Conservation (phyloP, 2,329 filamentous ascomycete genomes). For the Penicillium sp. region DNA sequence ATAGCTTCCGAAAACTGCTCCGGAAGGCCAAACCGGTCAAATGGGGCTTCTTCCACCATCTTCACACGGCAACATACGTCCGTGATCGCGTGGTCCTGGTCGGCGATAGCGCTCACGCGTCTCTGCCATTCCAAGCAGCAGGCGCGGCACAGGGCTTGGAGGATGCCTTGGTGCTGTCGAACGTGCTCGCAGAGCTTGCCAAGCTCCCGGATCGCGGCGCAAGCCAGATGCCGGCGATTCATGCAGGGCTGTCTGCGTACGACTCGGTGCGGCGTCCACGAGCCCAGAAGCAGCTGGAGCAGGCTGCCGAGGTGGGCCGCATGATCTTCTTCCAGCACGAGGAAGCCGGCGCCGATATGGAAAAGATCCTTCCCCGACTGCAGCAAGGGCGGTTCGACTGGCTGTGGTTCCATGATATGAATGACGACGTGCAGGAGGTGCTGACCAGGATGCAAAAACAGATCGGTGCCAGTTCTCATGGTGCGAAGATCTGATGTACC, state of each 20-base stretch:
- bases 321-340: slow-evolving; percentile 18
- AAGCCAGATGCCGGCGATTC: neutral
- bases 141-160: slow-evolving; percentile 43
- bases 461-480: neutral
- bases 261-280: slow-evolving; percentile 11
- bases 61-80: slow-evolving; percentile 35
- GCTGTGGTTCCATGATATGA: slow-evolving; percentile 18
- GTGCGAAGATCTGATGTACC: too few relatives aligned
- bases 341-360: slow-evolving; percentile 13
- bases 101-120: slow-evolving; percentile 42
- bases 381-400: slow-evolving; percentile 13
- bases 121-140: slow-evolving; percentile 38
- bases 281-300: slow-evolving; percentile 10
- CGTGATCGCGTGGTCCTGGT: slow-evolving; percentile 34
- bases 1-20: slow-evolving; percentile 13
- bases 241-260: slow-evolving; percentile 5
- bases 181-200: slow-evolving; percentile 26
- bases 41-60: slow-evolving; percentile 30
- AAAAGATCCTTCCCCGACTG: slow-evolving; percentile 11
- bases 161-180: slow-evolving; percentile 37
- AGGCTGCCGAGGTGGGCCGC: slow-evolving; percentile 10
- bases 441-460: neutral
- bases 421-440: slow-evolving; percentile 9
- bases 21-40: slow-evolving; percentile 8
- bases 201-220: neutral